A percentile compares a stretch with the other conserved stretches of the same genome.
phyloP scores from a whole-genome alignment of 2,329 filamentous ascomycete genomes.

The Erysiphe neolycopersici region DNA sequence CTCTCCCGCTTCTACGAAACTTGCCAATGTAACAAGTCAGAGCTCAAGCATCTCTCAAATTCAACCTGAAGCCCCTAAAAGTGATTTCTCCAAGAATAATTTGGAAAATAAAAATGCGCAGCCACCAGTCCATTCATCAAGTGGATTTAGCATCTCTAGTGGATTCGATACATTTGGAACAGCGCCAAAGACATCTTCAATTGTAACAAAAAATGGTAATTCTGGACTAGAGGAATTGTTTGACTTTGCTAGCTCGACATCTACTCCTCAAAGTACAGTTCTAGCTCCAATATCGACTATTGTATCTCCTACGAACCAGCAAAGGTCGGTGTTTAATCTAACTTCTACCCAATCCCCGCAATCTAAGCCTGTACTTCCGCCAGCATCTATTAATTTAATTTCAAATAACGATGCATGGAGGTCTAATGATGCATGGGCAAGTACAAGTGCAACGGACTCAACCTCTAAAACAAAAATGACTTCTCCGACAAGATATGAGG shows the following conservation, averaged over 20 bases:
- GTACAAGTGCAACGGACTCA: constrained; percentile 13
- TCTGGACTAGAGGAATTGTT: constrained; percentile 56
- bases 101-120: constrained; percentile 15
- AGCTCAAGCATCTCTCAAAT: no score
- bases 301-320: constrained; percentile 7
- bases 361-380: constrained; percentile 17
- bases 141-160: constrained; percentile 13
- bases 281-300: constrained; percentile 13
- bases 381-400: constrained; percentile 13
- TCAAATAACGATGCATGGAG: constrained; percentile 37
- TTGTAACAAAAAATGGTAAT: constrained; percentile 12
- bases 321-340: constrained; percentile 56
- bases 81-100: no score
- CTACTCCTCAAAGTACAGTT: constrained; percentile 18
- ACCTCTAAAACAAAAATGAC: constrained; percentile 5
- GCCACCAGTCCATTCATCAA: constrained; percentile 18
- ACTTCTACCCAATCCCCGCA: constrained; percentile 21
- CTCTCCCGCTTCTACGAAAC: no score
- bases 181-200: constrained; percentile 16
- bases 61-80: no score
- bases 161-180: constrained; percentile 32
- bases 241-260: constrained; percentile 31
- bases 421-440: constrained; percentile 54
- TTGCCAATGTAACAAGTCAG: no score
- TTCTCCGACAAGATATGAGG: constrained; percentile 21